Evolutionary conservation across 2,329 filamentous ascomycete species (phyloP), one percentile per base, ranked within the genome.

Genomic region (Ceratocystis cacaofunesta): DNA sequence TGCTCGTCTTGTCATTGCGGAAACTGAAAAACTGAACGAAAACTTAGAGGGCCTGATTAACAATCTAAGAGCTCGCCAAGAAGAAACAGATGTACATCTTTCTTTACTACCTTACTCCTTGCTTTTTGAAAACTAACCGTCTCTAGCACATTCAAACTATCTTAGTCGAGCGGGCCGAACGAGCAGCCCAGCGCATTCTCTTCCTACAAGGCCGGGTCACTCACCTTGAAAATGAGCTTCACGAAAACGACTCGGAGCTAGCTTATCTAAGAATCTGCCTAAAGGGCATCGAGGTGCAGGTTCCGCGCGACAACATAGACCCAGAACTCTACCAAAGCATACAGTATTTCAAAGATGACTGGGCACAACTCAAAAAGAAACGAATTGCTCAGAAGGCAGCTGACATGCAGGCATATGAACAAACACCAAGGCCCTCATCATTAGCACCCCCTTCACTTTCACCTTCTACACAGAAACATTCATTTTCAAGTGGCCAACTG

Each of bases 231-330:
- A 75, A 80, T 46, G 80, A 85, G 69, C 76, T 82, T 28, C 76
- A 79, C 61, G 78, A 81, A 69, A 80, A 80, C 70, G 81, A 85
- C 68, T 80, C 82, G 50, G 83, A 86, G 71, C 77, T 87, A 32
- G 78, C 81, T 57, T 83, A 83, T 71, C 78, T 85, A 52, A 81
- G 83, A 66, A 82, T 88, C 68, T 80, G 82, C 71, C 77, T 85
- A 68, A 82, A 84, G 69, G 82, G 81, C 25, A 79, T 86, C 69
- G 83, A 86, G 75, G 79, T 84, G 19, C 81, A 84, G 69, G 76
- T 80, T 4, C 72, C 76, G 55, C 78, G 79, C 66, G 76, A 77
- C 1, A 81, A 85, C 71, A 76, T 77, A 1, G 82, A 86, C 71
- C 75, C 77, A 32, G 83, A 85, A 67, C 78, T 86, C 43, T 76